A percentile compares a stretch with the other conserved stretches of the same genome.
phyloP scores from a whole-genome alignment of 306 rosid species.

The Quercus engelmannii region DNA sequence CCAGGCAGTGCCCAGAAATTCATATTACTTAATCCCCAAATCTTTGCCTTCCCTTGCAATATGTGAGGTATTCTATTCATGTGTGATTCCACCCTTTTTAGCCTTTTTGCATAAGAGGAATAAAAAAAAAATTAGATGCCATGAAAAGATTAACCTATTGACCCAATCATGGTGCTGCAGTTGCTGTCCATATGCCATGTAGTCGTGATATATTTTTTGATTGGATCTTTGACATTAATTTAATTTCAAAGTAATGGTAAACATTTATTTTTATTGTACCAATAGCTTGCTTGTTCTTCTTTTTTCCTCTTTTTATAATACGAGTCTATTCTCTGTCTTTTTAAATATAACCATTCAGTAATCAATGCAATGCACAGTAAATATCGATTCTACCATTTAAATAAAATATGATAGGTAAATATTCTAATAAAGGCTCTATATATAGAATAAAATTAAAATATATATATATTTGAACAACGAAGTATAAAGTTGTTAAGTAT shows the following conservation, averaged over 20 bases:
- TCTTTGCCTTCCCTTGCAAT: constrained; percentile 7
- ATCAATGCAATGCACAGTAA: no score
- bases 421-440: no score
- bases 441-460: no score
- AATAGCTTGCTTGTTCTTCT: no score
- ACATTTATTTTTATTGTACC: neutral
- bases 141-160: neutral
- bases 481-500: no score
- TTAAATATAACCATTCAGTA: no score
- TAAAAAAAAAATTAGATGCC: neutral
- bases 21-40: neutral
- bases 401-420: no score
- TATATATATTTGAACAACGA: no score
- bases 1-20: neutral
- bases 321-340: no score
- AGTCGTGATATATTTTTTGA: neutral
- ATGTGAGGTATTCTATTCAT: neutral
- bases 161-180: neutral
- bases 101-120: neutral
- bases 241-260: neutral
- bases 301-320: no score
- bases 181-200: neutral
- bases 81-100: neutral
- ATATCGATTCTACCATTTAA: no score
- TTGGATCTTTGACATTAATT: neutral